A percentile compares a stretch with the other conserved stretches of the same genome.
Conservation (phyloP, 208 protist genomes). For the Leishmania mexicana region DNA sequence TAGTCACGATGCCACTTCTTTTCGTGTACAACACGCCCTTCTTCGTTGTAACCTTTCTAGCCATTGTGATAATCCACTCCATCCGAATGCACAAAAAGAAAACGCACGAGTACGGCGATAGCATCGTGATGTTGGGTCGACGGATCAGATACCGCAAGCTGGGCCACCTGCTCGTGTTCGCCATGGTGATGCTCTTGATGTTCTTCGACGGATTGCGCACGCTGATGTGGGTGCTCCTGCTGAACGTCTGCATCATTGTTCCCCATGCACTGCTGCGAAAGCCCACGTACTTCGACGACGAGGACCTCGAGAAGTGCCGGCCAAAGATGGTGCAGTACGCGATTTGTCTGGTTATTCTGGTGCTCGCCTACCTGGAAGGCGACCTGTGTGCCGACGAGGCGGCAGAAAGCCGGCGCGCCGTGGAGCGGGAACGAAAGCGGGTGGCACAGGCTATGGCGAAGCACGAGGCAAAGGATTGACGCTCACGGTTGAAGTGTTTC, state of each 20-base stretch:
- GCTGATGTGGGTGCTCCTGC: constrained; percentile 33
- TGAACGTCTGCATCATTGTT: constrained; percentile 64
- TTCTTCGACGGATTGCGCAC: constrained; percentile 63
- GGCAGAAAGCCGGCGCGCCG: constrained; percentile 22
- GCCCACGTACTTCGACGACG: constrained; percentile 86
- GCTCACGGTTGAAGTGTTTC: not conserved
- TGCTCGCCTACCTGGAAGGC: constrained; percentile 71
- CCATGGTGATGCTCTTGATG: constrained; percentile 40
- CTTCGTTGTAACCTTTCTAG: constrained; percentile 44
- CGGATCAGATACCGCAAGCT: constrained; percentile 51
- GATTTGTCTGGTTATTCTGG: constrained; percentile 47
- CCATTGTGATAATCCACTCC: constrained; percentile 43
- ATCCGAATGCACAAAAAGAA: constrained; percentile 38
- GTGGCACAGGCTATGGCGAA: constrained; percentile 25
- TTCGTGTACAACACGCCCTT: constrained; percentile 64
- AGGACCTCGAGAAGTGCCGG: constrained; percentile 84
- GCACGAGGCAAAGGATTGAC: constrained; percentile 14
- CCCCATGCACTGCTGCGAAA: constrained; percentile 71
- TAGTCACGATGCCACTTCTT: constrained; percentile 63
- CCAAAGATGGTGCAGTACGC: constrained; percentile 75
- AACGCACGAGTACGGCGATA: constrained; percentile 25
- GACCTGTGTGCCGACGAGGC: constrained; percentile 33
- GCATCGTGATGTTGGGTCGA: constrained; percentile 36
- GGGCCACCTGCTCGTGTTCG: constrained; percentile 41
- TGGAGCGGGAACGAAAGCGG: constrained; percentile 34